Evolutionary conservation across 2,329 filamentous ascomycete species (phyloP).

Genomic region (Monosporascus sp.): DNA sequence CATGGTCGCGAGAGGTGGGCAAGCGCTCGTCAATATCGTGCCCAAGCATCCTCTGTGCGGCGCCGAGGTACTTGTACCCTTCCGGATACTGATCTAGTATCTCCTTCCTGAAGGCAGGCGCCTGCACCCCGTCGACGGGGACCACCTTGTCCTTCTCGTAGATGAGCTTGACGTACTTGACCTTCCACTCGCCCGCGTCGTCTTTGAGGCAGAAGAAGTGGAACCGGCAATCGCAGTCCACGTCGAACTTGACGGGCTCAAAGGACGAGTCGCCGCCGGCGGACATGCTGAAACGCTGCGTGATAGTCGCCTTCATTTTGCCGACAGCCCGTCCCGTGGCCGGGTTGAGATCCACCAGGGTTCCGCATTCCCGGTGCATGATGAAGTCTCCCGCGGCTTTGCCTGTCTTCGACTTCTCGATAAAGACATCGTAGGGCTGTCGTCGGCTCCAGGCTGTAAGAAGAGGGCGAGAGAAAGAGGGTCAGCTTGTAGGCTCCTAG

Average conservation of each 20-base stretch:
- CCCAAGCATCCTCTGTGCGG: slow-evolving; percentile 40
- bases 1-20: slow-evolving; percentile 32
- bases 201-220: slow-evolving; percentile 40
- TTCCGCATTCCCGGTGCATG: slow-evolving; percentile 51
- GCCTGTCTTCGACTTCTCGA: slow-evolving; percentile 43
- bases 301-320: slow-evolving; percentile 52
- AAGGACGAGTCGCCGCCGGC: slow-evolving; percentile 8
- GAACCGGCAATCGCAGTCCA: slow-evolving; percentile 47
- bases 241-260: slow-evolving; percentile 35
- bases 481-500: not conserved
- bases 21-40: slow-evolving; percentile 36
- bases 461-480: not conserved
- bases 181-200: slow-evolving; percentile 29
- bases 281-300: slow-evolving; percentile 38
- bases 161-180: slow-evolving; percentile 41
- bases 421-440: slow-evolving; percentile 40
- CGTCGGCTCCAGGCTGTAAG: slow-evolving; percentile 40
- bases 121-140: slow-evolving; percentile 35
- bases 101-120: slow-evolving; percentile 32
- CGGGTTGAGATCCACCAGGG: slow-evolving; percentile 37
- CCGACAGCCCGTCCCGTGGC: slow-evolving; percentile 37
- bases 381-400: slow-evolving; percentile 49
- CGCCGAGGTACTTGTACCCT: slow-evolving; percentile 42
- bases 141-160: slow-evolving; percentile 47
- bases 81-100: slow-evolving; percentile 35